Conservation (phyloP, 192 early-diverging fungal species). For the Coemansia reversa region DNA sequence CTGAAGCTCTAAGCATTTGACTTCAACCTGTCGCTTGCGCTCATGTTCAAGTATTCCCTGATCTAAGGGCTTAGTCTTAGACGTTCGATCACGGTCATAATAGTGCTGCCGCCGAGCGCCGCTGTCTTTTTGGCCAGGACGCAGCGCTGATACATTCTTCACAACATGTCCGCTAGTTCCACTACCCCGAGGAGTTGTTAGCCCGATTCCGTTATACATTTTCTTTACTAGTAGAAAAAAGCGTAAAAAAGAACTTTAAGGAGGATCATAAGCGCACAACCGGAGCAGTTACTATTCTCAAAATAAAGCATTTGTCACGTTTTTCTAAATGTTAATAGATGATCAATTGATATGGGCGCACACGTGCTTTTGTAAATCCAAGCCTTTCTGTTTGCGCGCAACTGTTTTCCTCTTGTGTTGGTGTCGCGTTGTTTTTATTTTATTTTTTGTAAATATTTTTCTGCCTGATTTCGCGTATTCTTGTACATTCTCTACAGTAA, state of each 20-base stretch:
- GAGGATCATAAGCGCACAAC: neutral
- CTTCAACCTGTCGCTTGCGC: constrained; percentile 81
- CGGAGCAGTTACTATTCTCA: neutral
- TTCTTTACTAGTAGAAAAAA: neutral
- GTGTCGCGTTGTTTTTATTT: neutral
- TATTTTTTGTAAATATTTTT: neutral
- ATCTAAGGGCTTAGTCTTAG: constrained; percentile 36
- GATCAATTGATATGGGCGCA: neutral
- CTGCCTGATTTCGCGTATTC: neutral
- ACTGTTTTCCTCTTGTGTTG: neutral
- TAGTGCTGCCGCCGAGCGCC: neutral
- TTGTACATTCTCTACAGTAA: neutral
- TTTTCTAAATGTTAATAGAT: neutral
- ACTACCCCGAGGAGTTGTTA: constrained; percentile 73
- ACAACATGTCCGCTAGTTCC: constrained; percentile 98
- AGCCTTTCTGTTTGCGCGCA: neutral
- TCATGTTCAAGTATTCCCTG: constrained; percentile 76
- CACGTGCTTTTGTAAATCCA: neutral
- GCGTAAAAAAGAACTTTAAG: neutral
- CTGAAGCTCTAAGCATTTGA: constrained; percentile 79
- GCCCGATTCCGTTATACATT: constrained; percentile 82
- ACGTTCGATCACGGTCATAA: constrained; percentile 48
- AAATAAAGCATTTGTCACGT: neutral
- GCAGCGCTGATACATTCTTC: constrained; percentile 77
- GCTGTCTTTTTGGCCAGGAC: constrained; percentile 61